Base-by-base conservation (phyloP, 164 flowering plant species). In the Chimonanthus praecox region DNA sequence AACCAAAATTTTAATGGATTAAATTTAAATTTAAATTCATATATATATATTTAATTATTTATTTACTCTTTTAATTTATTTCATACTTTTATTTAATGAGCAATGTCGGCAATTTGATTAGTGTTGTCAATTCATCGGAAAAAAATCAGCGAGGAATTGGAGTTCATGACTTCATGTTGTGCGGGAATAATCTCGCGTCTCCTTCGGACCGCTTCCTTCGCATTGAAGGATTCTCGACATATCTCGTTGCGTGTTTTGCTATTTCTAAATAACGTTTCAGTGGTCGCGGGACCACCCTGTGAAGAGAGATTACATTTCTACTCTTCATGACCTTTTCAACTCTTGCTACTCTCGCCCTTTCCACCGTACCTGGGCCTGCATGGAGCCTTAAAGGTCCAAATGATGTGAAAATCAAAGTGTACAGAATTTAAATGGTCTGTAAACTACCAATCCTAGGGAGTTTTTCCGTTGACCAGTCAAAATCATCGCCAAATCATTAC, bases 401-500 rank as follows among this genome's bases (percentile, higher is more conserved):
- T 54, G 60, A 11, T 54, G 60, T 4, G 11, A 33, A 33, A 33
- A 33, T 33, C 33, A 9, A 54, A n/a, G 60, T 4, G 4, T 54
- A 54, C 60, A 15, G 10, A 33, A 54, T 54, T 54, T 54, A n/a
- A n/a, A 54, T 11, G 60, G 60, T 33, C 66, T 7, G 45, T 11
- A 20, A 33, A 63, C 66, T 63, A 63, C 60, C 60, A 54, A 54
- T 51, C 66, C 48, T 9, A 20, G 10, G 21, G 4, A 8, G 13
- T 10, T 33, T 18, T 45, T 47, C 65, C 44, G 61, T 78, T 78
- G 80, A 78, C 77, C 66, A 64, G 77, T 67, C 80, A 71, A 73
- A 73, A 60, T 54, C 21, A 58, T 45, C 15, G 20, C 21, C n/a
- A 5, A 62, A 69, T 47, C 18, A 70, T 71, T 60, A 67, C 16